These are phyloP conservation scores for Blastobotrys chiropterorum DNA, from an alignment of 805 yeast species.

Conservation along the genomic window DNA sequence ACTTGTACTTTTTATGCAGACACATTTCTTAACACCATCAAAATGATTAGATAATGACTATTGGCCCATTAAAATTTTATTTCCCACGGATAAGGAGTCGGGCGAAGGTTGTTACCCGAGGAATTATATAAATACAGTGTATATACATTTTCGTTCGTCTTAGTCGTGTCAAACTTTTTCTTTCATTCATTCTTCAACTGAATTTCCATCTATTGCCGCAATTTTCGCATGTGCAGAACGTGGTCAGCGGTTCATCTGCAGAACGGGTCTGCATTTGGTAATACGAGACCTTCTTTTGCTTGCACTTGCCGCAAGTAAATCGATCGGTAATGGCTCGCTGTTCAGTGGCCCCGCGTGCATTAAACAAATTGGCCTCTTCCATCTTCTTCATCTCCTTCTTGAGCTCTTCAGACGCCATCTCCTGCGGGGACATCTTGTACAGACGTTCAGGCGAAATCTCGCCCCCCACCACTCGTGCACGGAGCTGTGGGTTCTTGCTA, in stretches of 20 bases:
- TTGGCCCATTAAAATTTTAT: not conserved
- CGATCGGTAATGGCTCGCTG: slow-evolving; percentile 94
- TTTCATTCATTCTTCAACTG: slow-evolving; percentile 38
- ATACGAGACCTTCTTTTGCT: slow-evolving; percentile 92
- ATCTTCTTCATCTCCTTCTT: slow-evolving; percentile 79
- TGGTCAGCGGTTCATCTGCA: slow-evolving; percentile 98
- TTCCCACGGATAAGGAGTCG: not conserved
- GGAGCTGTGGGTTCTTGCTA: slow-evolving; percentile 79
- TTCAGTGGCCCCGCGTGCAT: slow-evolving; percentile 96
- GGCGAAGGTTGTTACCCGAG: not conserved
- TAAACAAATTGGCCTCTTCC: slow-evolving; percentile 82
- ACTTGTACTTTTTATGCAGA: no score
- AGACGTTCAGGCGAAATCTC: slow-evolving; percentile 60
- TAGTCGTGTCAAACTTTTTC: not conserved
- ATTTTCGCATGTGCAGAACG: slow-evolving; percentile 95
- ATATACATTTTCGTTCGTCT: not conserved
- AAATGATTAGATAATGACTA: no score
- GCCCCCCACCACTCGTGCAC: slow-evolving; percentile 61
- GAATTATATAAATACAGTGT: not conserved
- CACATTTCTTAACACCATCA: no score
- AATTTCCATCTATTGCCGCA: slow-evolving; percentile 99
- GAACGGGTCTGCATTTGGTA: slow-evolving; percentile 97
- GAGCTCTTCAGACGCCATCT: slow-evolving; percentile 89
- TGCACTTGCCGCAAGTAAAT: slow-evolving; percentile 96
- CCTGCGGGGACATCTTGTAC: slow-evolving; percentile 82